phyloP scores from a whole-genome alignment of 2,329 filamentous ascomycete species.

The Penicillium decumbens region DNA sequence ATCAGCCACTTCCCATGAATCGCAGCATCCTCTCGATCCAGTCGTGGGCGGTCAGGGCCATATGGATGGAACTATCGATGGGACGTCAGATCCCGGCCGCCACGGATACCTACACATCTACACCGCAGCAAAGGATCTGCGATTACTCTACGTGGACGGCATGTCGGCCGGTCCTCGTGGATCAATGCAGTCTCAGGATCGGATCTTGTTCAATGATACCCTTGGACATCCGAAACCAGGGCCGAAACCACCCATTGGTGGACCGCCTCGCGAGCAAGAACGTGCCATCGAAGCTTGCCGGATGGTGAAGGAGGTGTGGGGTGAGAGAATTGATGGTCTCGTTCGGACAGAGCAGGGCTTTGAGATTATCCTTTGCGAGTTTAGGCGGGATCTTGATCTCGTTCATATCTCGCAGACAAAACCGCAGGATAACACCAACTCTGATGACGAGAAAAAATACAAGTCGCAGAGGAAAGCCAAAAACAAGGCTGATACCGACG shows the following conservation, averaged over 20 bases:
- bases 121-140: constrained; percentile 52
- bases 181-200: constrained; percentile 64
- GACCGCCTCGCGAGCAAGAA: constrained; percentile 40
- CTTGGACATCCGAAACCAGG: background rate
- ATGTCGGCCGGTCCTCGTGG: constrained; percentile 61
- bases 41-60: too few relatives aligned
- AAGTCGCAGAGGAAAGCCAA: too few relatives aligned
- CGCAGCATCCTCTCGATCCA: too few relatives aligned
- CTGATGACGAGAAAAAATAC: background rate
- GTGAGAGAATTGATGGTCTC: constrained; percentile 55
- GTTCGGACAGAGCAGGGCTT: constrained; percentile 67
- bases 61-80: too few relatives aligned
- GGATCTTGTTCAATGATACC: constrained; percentile 50
- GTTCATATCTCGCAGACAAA: constrained; percentile 32
- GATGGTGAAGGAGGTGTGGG: constrained; percentile 48
- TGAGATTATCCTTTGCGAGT: constrained; percentile 66
- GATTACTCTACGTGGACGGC: constrained; percentile 65
- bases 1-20: too few relatives aligned
- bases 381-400: constrained; percentile 43
- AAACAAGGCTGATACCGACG: too few relatives aligned
- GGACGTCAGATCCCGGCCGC: too few relatives aligned
- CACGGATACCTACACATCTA: constrained; percentile 56
- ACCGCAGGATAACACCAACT: background rate
- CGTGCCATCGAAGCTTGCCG: constrained; percentile 57
- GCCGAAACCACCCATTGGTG: constrained; percentile 2